Percentiles rank a stretch among this genome's conserved stretches.
Conservation (phyloP, 163 green algal species). For the Smithsoniella earleae region DNA sequence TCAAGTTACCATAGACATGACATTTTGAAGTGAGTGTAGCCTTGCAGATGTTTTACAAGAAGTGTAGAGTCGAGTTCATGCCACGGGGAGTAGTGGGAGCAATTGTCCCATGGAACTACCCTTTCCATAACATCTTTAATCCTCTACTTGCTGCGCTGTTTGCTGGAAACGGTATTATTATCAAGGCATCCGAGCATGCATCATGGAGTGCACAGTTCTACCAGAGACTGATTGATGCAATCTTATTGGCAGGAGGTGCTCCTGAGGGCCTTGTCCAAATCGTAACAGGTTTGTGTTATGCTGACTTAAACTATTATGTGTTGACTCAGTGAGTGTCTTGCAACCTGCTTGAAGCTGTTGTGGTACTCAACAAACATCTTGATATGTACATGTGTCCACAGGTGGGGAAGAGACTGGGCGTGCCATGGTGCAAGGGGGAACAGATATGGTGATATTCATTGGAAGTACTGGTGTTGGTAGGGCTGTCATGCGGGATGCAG, state of each 20-base stretch:
- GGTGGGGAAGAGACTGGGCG: slow-evolving; percentile 65
- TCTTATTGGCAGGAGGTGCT: slow-evolving; percentile 68
- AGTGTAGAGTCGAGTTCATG: slow-evolving; percentile 79
- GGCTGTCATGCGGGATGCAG: slow-evolving; percentile 72
- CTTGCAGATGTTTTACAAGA: slow-evolving; percentile 91
- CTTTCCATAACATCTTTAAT: slow-evolving; percentile 99
- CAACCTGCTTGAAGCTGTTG: no score
- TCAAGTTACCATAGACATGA: no score
- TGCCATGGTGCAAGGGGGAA: slow-evolving; percentile 72
- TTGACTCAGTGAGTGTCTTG: no score
- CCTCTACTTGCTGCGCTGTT: slow-evolving; percentile 86
- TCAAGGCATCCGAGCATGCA: slow-evolving; percentile 94
- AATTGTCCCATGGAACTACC: slow-evolving; percentile 98
- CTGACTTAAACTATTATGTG: no score
- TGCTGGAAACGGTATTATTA: slow-evolving; percentile 83
- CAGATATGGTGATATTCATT: slow-evolving; percentile 79
- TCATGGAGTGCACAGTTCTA: slow-evolving; percentile 79
- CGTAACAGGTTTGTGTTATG: slow-evolving; percentile 75
- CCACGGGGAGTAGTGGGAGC: slow-evolving; percentile 87
- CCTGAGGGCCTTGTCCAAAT: slow-evolving; percentile 84
- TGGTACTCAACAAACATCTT: no score
- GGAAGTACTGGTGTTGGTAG: slow-evolving; percentile 51
- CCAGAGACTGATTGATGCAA: slow-evolving; percentile 64
- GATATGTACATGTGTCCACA: neutral
- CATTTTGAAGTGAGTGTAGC: no score